A percentile compares a stretch with the other conserved stretches of the same genome.
phyloP scores from a whole-genome alignment of 257 asterid species.

The Coffea canephora region DNA sequence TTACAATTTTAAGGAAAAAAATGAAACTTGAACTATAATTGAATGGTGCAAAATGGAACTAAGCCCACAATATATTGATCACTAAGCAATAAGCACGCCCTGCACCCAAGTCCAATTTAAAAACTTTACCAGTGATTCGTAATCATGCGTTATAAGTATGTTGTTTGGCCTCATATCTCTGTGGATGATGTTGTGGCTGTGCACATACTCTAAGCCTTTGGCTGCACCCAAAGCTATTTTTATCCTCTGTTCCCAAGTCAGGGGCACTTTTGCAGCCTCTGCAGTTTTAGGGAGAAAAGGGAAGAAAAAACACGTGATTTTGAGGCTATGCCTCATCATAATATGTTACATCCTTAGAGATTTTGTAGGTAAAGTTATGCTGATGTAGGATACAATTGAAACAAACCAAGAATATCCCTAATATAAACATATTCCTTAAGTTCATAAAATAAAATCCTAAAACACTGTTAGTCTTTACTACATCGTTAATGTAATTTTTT shows the following conservation, averaged over 20 bases:
- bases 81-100: neutral
- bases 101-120: neutral
- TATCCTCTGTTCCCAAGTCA: constrained; percentile 61
- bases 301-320: neutral
- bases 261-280: constrained; percentile 31
- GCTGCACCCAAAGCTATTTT: constrained; percentile 74
- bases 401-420: too few relatives aligned
- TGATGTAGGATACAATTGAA: too few relatives aligned
- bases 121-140: constrained; percentile 53
- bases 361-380: too few relatives aligned
- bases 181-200: constrained; percentile 51
- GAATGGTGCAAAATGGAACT: neutral
- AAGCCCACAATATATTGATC: neutral
- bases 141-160: constrained; percentile 77
- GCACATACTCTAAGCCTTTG: constrained; percentile 62
- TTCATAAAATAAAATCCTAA: too few relatives aligned
- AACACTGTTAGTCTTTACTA: too few relatives aligned
- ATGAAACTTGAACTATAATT: neutral
- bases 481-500: too few relatives aligned
- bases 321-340: too few relatives aligned
- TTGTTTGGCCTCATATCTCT: constrained; percentile 72
- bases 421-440: too few relatives aligned
- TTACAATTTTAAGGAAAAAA: too few relatives aligned
- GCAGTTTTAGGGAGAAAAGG: constrained; percentile 17
- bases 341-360: too few relatives aligned